Percentiles rank a stretch among this genome's conserved stretches.
phyloP scores from a whole-genome alignment of 179 eudicot genomes.

The Pouteria campechiana region DNA sequence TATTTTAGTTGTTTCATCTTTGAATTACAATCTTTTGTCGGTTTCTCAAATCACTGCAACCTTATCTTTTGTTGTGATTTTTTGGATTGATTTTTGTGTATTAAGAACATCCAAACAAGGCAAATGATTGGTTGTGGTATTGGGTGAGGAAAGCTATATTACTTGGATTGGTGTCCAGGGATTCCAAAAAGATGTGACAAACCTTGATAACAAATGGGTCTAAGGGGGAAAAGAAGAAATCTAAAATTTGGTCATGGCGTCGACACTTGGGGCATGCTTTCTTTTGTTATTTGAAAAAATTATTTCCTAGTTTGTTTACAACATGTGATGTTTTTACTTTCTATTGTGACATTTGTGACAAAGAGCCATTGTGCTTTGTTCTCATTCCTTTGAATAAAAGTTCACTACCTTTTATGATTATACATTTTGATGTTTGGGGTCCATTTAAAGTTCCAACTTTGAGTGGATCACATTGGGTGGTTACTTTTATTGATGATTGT shows the following conservation, averaged over 20 bases:
- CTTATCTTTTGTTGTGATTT: not conserved
- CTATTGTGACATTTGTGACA: too few relatives aligned
- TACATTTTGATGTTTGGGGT: slow-evolving; percentile 12
- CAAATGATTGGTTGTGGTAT: not conserved
- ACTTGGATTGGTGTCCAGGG: not conserved
- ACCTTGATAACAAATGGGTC: not conserved
- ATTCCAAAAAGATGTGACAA: not conserved
- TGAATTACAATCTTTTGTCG: not conserved
- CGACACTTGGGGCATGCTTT: not conserved
- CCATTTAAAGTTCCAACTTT: slow-evolving; percentile 5
- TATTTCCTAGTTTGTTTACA: not conserved
- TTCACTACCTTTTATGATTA: slow-evolving; percentile 9
- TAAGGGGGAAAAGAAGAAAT: too few relatives aligned
- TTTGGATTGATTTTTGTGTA: not conserved
- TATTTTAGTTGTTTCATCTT: not conserved
- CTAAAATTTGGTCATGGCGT: not conserved
- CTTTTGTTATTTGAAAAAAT: not conserved
- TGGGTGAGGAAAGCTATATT: not conserved
- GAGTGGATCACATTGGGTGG: slow-evolving; percentile 11
- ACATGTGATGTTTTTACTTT: too few relatives aligned
- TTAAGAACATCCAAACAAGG: not conserved
- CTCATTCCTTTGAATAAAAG: slow-evolving; percentile 6
- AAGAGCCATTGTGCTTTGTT: too few relatives aligned
- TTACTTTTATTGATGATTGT: slow-evolving; percentile 16
- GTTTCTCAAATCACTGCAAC: not conserved